Evolutionary conservation across 1,284 basidiomycete genomes (phyloP).

Genomic region (Leccinum fuscescens): DNA sequence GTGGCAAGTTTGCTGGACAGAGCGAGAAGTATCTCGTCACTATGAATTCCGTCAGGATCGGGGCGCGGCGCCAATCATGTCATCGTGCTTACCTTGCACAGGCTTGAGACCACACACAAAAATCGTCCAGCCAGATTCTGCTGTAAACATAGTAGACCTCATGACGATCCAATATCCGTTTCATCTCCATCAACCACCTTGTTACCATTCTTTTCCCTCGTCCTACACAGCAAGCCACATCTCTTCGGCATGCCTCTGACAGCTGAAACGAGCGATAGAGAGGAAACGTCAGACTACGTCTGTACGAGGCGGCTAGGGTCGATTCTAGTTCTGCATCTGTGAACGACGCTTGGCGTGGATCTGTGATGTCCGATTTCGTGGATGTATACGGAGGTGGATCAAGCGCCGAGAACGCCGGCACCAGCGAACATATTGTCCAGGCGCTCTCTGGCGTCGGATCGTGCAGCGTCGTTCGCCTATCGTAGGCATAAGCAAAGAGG

Average conservation of each 20-base stretch:
- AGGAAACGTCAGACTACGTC: slow-evolving; percentile 71
- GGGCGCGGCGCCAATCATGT: neutral
- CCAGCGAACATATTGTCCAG: slow-evolving; percentile 72
- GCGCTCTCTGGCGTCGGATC: slow-evolving; percentile 81
- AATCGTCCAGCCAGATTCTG: slow-evolving; percentile 80
- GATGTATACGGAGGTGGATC: slow-evolving; percentile 58
- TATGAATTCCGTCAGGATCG: slow-evolving; percentile 30
- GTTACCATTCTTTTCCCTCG: slow-evolving; percentile 60
- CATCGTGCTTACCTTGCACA: slow-evolving; percentile 49
- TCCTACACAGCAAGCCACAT: slow-evolving; percentile 57
- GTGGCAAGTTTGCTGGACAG: slow-evolving; percentile 45
- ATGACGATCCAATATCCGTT: slow-evolving; percentile 69
- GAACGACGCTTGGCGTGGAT: slow-evolving; percentile 33
- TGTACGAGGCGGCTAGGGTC: slow-evolving; percentile 60
- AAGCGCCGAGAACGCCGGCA: slow-evolving; percentile 73
- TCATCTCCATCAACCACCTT: slow-evolving; percentile 66
- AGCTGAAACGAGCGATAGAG: slow-evolving; percentile 73
- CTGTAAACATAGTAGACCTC: slow-evolving; percentile 82
- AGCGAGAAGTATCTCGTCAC: slow-evolving; percentile 51
- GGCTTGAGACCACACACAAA: slow-evolving; percentile 70
- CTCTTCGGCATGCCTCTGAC: slow-evolving; percentile 61
- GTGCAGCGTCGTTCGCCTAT: slow-evolving; percentile 67
- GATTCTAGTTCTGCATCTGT: slow-evolving; percentile 47
- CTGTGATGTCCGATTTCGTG: slow-evolving; percentile 10
- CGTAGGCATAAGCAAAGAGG: slow-evolving; percentile 75